Percentiles rank a stretch among this genome's conserved stretches.
phyloP scores from a whole-genome alignment of 768 basidiomycete species.

The Imleria badia region DNA sequence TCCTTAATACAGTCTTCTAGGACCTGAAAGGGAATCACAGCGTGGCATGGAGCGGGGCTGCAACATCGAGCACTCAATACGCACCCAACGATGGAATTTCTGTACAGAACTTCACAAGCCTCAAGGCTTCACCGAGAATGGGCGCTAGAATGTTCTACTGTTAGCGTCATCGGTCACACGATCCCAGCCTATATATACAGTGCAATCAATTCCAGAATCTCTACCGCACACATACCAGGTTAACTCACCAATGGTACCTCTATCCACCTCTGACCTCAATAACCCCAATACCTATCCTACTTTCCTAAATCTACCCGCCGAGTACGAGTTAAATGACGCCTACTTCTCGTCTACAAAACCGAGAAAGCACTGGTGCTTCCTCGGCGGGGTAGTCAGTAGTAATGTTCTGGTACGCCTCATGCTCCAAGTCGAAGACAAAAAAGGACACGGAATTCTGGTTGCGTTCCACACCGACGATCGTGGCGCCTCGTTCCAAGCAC shows the following conservation, averaged over 20 bases:
- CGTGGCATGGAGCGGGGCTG: slow-evolving; percentile 1
- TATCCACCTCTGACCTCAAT: slow-evolving; percentile 29
- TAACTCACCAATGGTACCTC: slow-evolving; percentile 18
- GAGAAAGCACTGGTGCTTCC: slow-evolving; percentile 33
- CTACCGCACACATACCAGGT: not conserved
- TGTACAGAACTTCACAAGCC: not conserved
- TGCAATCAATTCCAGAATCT: not conserved
- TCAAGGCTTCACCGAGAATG: not conserved
- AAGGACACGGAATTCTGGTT: slow-evolving; percentile 23
- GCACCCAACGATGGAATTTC: slow-evolving; percentile 2
- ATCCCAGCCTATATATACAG: slow-evolving; percentile 14
- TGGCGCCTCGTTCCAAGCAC: slow-evolving; percentile 20
- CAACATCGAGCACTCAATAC: not conserved
- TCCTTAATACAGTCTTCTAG: not conserved
- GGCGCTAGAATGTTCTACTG: not conserved
- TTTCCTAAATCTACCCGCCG: slow-evolving; percentile 24
- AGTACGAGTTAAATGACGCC: slow-evolving; percentile 17
- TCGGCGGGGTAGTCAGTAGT: slow-evolving; percentile 27
- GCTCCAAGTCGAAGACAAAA: slow-evolving; percentile 30
- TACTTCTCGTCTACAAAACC: slow-evolving; percentile 25
- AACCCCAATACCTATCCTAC: slow-evolving; percentile 22
- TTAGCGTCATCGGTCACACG: not conserved
- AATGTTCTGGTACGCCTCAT: slow-evolving; percentile 27
- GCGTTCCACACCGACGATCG: slow-evolving; percentile 35
- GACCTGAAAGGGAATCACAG: slow-evolving; percentile 7